Conservation (phyloP, 2,329 filamentous ascomycete genomes). For the Neodidymelliopsis sp. region DNA sequence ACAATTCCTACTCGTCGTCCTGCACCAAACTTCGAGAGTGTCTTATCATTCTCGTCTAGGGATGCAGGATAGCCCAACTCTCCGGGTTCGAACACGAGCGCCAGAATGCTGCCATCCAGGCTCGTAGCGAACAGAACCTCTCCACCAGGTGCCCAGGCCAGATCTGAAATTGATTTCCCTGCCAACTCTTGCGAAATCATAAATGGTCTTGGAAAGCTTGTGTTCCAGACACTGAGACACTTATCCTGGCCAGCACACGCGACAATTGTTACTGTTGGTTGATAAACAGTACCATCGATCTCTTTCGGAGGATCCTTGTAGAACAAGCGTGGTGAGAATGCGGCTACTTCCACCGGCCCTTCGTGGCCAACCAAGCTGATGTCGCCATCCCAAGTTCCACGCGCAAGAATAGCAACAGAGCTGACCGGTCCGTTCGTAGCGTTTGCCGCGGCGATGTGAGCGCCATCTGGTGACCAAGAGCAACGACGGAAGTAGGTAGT, state of each 20-base stretch:
- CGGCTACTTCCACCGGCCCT: conserved; percentile 94
- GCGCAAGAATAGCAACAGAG: conserved; percentile 94
- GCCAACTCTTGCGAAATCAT: conserved; percentile 89
- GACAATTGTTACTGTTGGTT: conserved; percentile 82
- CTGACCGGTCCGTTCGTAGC: conserved; percentile 97
- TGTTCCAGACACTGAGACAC: conserved; percentile 96
- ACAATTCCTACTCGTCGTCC: conserved; percentile 89
- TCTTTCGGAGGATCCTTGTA: conserved; percentile 69
- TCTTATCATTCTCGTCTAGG: conserved; percentile 88
- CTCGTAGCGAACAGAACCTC: conserved; percentile 85
- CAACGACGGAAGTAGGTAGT: conserved; percentile 97
- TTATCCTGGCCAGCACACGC: conserved; percentile 97
- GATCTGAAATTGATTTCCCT: conserved; percentile 89
- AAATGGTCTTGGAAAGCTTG: conserved; percentile 88
- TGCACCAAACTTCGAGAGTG: conserved; percentile 89
- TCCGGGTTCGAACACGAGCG: conserved; percentile 80
- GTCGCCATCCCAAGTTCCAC: conserved; percentile 91
- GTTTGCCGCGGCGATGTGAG: conserved; percentile 96
- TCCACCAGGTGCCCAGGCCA: conserved; percentile 93
- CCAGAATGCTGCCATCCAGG: conserved; percentile 86
- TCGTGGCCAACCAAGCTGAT: conserved; percentile 98
- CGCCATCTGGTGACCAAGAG: conserved; percentile 97
- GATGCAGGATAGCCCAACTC: conserved; percentile 90
- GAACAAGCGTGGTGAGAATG: conserved; percentile 93
- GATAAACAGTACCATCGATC: conserved; percentile 55